phyloP scores from a whole-genome alignment of 2,329 filamentous ascomycete genomes.

The Colletotrichum plurivorum region DNA sequence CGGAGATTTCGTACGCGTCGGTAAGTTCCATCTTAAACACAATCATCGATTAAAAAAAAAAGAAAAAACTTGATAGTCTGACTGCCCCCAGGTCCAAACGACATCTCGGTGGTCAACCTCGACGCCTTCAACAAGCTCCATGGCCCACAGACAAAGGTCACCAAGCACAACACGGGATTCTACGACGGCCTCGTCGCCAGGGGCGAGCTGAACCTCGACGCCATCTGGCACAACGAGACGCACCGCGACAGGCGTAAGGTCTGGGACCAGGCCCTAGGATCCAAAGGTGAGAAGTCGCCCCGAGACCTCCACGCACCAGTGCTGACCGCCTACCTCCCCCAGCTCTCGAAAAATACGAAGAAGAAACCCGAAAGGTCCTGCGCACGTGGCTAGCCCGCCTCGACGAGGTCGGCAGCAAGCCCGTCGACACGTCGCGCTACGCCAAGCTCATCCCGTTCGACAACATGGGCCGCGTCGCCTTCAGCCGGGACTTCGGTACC shows the following conservation, averaged over 20 bases:
- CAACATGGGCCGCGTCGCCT: slow-evolving; percentile 48
- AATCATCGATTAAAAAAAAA: too few relatives aligned
- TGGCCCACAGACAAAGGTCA: slow-evolving; percentile 41
- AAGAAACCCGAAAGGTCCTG: slow-evolving; percentile 41
- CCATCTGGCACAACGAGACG: slow-evolving; percentile 40
- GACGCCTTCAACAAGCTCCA: slow-evolving; percentile 43
- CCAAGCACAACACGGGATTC: slow-evolving; percentile 41
- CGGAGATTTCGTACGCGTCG: slow-evolving; percentile 42
- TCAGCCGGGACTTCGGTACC: slow-evolving; percentile 44
- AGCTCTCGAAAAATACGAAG: slow-evolving; percentile 43
- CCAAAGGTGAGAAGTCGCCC: slow-evolving; percentile 35
- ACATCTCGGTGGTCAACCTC: slow-evolving; percentile 40
- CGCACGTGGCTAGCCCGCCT: slow-evolving; percentile 43
- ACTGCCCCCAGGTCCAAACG: slow-evolving; percentile 41
- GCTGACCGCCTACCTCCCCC: not conserved
- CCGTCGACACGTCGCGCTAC: slow-evolving; percentile 45
- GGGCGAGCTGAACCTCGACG: slow-evolving; percentile 44
- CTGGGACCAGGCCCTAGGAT: slow-evolving; percentile 46
- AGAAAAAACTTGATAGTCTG: not conserved
- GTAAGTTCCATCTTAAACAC: too few relatives aligned
- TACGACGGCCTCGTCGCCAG: slow-evolving; percentile 41
- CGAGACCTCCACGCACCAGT: not conserved
- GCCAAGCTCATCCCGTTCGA: slow-evolving; percentile 47
- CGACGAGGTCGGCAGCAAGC: slow-evolving; percentile 36
- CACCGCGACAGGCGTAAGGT: slow-evolving; percentile 45